These are phyloP conservation scores for Boletus reticulatus DNA, from an alignment of 768 basidiomycete genomes.

Conservation along the genomic window DNA sequence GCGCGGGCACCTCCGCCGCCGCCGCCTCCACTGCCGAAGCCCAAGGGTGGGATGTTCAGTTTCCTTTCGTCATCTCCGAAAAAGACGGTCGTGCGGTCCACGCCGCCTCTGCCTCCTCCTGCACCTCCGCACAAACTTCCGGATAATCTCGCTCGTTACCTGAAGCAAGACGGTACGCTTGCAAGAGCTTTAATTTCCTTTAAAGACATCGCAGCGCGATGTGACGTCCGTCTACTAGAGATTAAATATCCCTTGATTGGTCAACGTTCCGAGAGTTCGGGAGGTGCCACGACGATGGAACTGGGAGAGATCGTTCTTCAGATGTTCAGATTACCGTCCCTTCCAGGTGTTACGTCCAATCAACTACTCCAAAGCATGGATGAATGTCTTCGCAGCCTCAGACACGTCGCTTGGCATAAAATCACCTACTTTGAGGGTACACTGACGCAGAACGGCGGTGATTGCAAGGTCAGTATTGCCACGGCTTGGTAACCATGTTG, in stretches of 20 bases:
- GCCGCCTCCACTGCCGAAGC: slow-evolving; percentile 49
- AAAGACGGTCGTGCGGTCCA: slow-evolving; percentile 55
- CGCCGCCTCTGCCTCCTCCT: slow-evolving; percentile 33
- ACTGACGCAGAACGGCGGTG: slow-evolving; percentile 91
- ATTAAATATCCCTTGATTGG: slow-evolving; percentile 80
- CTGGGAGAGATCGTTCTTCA: slow-evolving; percentile 89
- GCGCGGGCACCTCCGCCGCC: slow-evolving; percentile 41
- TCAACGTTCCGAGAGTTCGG: slow-evolving; percentile 54
- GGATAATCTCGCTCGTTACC: slow-evolving; percentile 78
- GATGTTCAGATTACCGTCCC: slow-evolving; percentile 83
- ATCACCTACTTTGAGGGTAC: slow-evolving; percentile 91
- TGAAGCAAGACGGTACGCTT: slow-evolving; percentile 84
- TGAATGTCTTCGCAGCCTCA: slow-evolving; percentile 84
- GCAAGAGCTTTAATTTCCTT: slow-evolving; percentile 87
- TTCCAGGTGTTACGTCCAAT: slow-evolving; percentile 76
- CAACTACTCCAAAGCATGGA: slow-evolving; percentile 90
- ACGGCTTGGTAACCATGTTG: neutral
- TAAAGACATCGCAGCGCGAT: slow-evolving; percentile 79
- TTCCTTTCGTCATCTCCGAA: slow-evolving; percentile 75
- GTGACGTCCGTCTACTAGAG: slow-evolving; percentile 84
- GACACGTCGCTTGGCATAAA: slow-evolving; percentile 93
- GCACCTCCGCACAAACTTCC: slow-evolving; percentile 45
- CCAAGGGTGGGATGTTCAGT: slow-evolving; percentile 64
- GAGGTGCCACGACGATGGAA: slow-evolving; percentile 61
- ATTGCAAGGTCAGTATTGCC: slow-evolving; percentile 68